These are phyloP conservation scores for Fusarium humuli DNA, from an alignment of 2,329 filamentous ascomycete species.

Conservation along the genomic window DNA sequence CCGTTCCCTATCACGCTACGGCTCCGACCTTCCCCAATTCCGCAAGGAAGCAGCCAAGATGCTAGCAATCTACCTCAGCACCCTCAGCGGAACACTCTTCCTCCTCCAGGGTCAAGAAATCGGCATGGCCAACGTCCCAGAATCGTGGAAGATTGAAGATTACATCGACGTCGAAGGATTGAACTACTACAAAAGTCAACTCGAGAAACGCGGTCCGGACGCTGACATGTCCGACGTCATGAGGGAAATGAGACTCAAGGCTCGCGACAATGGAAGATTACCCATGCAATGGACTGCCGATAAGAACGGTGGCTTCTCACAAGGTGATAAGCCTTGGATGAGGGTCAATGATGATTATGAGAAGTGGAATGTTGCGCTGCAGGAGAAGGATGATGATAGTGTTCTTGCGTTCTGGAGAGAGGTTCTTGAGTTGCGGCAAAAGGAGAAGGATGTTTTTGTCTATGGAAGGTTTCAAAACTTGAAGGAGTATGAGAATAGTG, in stretches of 20 bases:
- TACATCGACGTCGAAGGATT: constrained; percentile 58
- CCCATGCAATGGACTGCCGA: constrained; percentile 63
- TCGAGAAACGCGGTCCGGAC: constrained; percentile 24
- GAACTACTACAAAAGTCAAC: constrained; percentile 53
- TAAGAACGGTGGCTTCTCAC: constrained; percentile 59
- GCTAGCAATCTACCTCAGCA: constrained; percentile 56
- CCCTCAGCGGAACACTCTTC: constrained; percentile 59
- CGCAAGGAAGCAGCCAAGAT: constrained; percentile 59
- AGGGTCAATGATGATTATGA: constrained; percentile 41
- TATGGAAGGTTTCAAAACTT: constrained; percentile 34
- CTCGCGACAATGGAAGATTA: constrained; percentile 44
- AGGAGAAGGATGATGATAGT: constrained; percentile 23
- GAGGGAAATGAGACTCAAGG: constrained; percentile 55
- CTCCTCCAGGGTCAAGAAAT: constrained; percentile 66
- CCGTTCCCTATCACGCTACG: constrained; percentile 62
- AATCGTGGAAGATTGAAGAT: constrained; percentile 56
- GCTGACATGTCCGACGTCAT: constrained; percentile 52
- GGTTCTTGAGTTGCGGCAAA: constrained; percentile 26
- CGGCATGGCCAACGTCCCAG: constrained; percentile 61
- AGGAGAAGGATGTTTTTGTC: constrained; percentile 38
- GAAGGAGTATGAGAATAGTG: constrained; percentile 15
- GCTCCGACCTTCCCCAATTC: constrained; percentile 53
- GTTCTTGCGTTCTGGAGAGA: constrained; percentile 37
- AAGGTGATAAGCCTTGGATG: constrained; percentile 46
- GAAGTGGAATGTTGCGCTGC: constrained; percentile 34